These are phyloP conservation scores for Chenopodium quinoa DNA, from an alignment of 148 eudicot genomes.

Conservation along the genomic window DNA sequence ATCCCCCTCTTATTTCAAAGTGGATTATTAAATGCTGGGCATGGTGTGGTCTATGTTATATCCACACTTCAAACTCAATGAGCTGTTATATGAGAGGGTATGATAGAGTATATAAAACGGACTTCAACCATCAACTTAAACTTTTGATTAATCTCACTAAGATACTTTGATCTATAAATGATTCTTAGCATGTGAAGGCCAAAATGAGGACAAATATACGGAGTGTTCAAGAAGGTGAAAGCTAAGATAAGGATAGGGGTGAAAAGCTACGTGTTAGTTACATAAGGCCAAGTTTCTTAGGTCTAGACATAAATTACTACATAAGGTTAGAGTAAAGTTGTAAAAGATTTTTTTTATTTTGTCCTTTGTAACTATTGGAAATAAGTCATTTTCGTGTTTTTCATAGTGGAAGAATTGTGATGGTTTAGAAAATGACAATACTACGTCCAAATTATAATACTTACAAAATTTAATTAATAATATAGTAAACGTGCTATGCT, in stretches of 20 bases:
- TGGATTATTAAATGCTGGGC: too few species aligned
- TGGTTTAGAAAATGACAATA: background rate
- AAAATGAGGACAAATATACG: background rate
- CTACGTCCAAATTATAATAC: background rate
- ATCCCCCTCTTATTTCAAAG: too few species aligned
- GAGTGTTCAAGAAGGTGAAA: background rate
- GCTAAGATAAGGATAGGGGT: background rate
- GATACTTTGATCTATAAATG: too few species aligned
- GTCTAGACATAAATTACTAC: too few species aligned
- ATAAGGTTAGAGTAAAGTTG: too few species aligned
- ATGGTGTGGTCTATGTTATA: too few species aligned
- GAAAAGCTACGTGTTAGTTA: background rate
- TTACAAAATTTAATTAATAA: background rate
- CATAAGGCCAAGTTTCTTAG: too few species aligned
- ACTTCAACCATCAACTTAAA: too few species aligned
- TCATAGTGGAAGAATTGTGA: background rate
- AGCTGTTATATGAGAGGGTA: too few species aligned
- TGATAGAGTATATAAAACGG: too few species aligned
- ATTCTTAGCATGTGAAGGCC: background rate
- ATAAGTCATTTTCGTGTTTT: background rate
- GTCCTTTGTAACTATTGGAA: background rate
- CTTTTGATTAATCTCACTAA: too few species aligned
- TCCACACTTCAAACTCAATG: too few species aligned
- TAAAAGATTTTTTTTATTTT: background rate
- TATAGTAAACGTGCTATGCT: background rate